Evolutionary conservation across 768 basidiomycete genomes (phyloP).

Genomic region (Leccinum uliginosum): DNA sequence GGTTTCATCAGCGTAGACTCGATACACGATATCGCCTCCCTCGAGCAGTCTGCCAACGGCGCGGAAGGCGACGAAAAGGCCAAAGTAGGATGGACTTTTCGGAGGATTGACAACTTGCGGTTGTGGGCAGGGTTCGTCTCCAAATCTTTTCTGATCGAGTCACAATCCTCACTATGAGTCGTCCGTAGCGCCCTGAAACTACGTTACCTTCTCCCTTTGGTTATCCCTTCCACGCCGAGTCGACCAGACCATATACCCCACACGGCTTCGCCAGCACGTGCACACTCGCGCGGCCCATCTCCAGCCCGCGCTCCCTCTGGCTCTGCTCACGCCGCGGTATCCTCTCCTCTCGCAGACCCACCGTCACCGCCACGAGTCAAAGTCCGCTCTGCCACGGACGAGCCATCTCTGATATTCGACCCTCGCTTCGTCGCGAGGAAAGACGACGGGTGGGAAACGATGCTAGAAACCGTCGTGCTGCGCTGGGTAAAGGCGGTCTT

Average conservation of each 20-base stretch:
- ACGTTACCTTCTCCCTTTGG: slow-evolving; percentile 72
- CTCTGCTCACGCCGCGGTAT: slow-evolving; percentile 5
- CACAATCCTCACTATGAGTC: neutral
- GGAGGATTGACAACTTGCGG: slow-evolving; percentile 80
- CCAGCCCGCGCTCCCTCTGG: slow-evolving; percentile 18
- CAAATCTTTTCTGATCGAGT: neutral
- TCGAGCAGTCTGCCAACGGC: slow-evolving; percentile 48
- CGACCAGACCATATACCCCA: slow-evolving; percentile 26
- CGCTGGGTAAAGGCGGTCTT: slow-evolving; percentile 69
- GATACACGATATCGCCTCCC: slow-evolving; percentile 72
- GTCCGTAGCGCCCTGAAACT: slow-evolving; percentile 69
- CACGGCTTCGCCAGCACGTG: slow-evolving; percentile 18
- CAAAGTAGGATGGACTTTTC: slow-evolving; percentile 75
- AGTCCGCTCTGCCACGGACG: slow-evolving; percentile 37
- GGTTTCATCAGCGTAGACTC: slow-evolving; percentile 76
- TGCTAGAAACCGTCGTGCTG: slow-evolving; percentile 61
- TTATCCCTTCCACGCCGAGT: slow-evolving; percentile 43
- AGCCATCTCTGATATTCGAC: slow-evolving; percentile 62
- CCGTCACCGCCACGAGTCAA: slow-evolving; percentile 31
- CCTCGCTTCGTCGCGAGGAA: slow-evolving; percentile 65
- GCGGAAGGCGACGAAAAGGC: slow-evolving; percentile 37
- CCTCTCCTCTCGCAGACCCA: neutral
- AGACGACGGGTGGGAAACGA: slow-evolving; percentile 77
- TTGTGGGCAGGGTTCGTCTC: slow-evolving; percentile 76
- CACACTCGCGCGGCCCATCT: slow-evolving; percentile 19